A percentile compares a stretch with the other conserved stretches of the same genome.
Evolutionary conservation across 306 rosid genomes (phyloP).

Genomic region (Rosa persica): DNA sequence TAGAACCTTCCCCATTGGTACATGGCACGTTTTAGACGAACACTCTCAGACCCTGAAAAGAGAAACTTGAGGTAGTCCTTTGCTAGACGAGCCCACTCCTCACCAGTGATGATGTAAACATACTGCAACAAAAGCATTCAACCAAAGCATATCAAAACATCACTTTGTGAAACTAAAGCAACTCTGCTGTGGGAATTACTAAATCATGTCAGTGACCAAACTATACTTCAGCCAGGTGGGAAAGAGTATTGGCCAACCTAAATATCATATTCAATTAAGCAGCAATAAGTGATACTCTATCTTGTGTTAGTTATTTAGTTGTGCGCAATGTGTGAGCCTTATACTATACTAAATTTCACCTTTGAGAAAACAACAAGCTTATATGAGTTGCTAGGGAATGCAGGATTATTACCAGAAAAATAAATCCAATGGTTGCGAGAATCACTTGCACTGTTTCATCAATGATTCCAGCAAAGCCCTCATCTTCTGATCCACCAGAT

Average conservation of each 20-base stretch:
- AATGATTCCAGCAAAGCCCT: constrained; percentile 45
- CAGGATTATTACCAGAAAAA: constrained; percentile 56
- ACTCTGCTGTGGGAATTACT: not conserved
- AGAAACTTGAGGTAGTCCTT: constrained; percentile 69
- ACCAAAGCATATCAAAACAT: not conserved
- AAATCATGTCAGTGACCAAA: not conserved
- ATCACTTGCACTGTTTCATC: constrained; percentile 71
- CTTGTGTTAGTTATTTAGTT: not conserved
- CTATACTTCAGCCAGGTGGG: not conserved
- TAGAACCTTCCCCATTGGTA: constrained; percentile 44
- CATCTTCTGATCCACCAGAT: constrained; percentile 65
- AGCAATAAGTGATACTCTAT: not conserved
- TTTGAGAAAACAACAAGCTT: not conserved
- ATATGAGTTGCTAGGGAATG: not conserved
- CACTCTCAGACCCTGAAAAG: constrained; percentile 54
- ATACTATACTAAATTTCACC: not conserved
- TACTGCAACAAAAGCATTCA: constrained; percentile 45
- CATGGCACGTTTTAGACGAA: constrained; percentile 55
- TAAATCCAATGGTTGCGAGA: constrained; percentile 70
- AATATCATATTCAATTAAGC: not conserved
- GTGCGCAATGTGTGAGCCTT: not conserved
- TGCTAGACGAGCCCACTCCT: constrained; percentile 59
- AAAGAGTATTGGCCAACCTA: not conserved
- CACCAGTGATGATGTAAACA: constrained; percentile 59
- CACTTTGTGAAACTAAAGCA: not conserved